Evolutionary conservation across 2,329 filamentous ascomycete species (phyloP).

Genomic region (Phyllosticta citriasiana): DNA sequence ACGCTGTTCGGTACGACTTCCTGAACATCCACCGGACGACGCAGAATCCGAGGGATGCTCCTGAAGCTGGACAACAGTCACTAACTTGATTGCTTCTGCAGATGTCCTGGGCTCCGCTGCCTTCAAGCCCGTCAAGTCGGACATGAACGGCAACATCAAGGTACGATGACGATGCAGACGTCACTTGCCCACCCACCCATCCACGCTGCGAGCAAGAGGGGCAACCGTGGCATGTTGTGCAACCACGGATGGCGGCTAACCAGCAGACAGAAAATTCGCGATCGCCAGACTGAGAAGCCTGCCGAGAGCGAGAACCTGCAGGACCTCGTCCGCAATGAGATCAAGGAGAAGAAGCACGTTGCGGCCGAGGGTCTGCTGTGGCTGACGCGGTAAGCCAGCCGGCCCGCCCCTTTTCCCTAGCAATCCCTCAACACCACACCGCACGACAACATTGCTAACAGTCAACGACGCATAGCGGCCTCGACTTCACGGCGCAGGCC

Average conservation of each 20-base stretch:
- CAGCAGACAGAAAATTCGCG: slow-evolving; percentile 66
- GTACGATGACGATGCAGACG: slow-evolving; percentile 33
- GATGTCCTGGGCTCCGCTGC: slow-evolving; percentile 58
- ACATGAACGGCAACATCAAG: slow-evolving; percentile 87
- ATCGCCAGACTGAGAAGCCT: slow-evolving; percentile 69
- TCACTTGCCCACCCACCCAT: not conserved
- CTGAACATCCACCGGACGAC: not conserved
- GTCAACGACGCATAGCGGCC: slow-evolving; percentile 48
- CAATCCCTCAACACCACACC: not conserved
- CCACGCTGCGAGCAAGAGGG: not conserved
- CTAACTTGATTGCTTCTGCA: slow-evolving; percentile 16
- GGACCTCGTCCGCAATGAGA: slow-evolving; percentile 73
- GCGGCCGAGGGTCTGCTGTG: slow-evolving; percentile 87
- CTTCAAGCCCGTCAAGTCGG: slow-evolving; percentile 83
- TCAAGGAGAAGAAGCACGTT: slow-evolving; percentile 78
- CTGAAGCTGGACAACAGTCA: too few relatives aligned
- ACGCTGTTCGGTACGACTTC: slow-evolving; percentile 65
- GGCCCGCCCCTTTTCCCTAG: not conserved
- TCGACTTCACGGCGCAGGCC: slow-evolving; percentile 86
- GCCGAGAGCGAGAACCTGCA: slow-evolving; percentile 75
- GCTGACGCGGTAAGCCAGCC: slow-evolving; percentile 63
- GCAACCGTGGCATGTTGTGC: not conserved
- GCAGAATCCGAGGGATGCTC: too few relatives aligned
- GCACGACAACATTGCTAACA: not conserved
- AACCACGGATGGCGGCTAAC: not conserved